Evolutionary conservation across 495 filamentous ascomycete species (phyloP), one percentile per base, ranked within the genome.

Genomic region (Corynascus novoguineensis): DNA sequence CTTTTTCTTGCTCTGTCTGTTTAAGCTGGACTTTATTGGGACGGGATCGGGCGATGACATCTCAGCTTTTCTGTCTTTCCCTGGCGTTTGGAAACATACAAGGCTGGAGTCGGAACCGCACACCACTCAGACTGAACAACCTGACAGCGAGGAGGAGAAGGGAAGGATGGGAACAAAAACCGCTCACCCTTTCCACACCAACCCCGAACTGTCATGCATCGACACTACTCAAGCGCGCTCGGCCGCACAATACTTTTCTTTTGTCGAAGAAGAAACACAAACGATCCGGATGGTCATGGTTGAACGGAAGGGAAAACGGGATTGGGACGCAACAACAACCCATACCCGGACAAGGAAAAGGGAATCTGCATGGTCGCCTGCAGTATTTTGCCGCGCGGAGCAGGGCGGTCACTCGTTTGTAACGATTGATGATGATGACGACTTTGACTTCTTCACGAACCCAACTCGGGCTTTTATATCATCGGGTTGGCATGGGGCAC

Each of bases 81-180:
- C 49, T 51, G 60, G 60, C 49, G 55, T 62, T 62, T 34, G 32
- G 46, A 47, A 40, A 60, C 42, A 60, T 35, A 31, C 49, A 55
- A 59, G 44, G 32, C 53, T 37, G 38, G 53, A 40, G 45, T 58
- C 32, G 50, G 48, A 53, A 57, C 42, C 48, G 54, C 57, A 57
- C 57, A 47, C 57, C 55, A 61, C 62, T 57, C 62, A 65, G 62
- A 61, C 40, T 65, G 62, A 61, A 47, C 41, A 60, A 48, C 31
- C 37, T 22, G 28, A 25, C 37, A 22, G 37, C 37, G 28, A 14
- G 12, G 37, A 28, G 27, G 8, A 15, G 15, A 34, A 9, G n/a
- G 17, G 24, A 29, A 27, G n/a, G n/a, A 28, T n/a, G 38, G 22
- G 38, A 37, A 15, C 14, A 31, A 10, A 31, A 5, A 31, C 29